Conservation (phyloP, 805 yeast genomes). For the Kluyveromyces dobzhanskii region DNA sequence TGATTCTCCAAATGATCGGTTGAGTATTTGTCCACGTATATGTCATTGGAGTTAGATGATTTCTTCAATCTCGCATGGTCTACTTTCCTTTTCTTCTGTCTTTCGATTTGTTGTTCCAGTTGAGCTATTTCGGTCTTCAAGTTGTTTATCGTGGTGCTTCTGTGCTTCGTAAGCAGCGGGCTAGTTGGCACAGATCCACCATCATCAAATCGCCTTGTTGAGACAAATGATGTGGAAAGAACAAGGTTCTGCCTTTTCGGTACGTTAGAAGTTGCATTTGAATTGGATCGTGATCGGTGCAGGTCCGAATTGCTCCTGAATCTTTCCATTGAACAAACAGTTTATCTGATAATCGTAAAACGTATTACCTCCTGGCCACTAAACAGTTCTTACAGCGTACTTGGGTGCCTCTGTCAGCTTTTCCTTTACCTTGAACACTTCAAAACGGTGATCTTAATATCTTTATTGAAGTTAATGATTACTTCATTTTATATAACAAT, state of each 20-base stretch:
- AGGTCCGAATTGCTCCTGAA: slow-evolving; percentile 7
- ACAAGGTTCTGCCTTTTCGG: slow-evolving; percentile 20
- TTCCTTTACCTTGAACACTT: too few species aligned
- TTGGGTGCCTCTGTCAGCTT: too few species aligned
- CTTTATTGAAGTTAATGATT: too few species aligned
- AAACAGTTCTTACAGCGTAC: too few species aligned
- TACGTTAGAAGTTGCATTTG: slow-evolving; percentile 4
- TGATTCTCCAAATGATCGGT: slow-evolving; percentile 30
- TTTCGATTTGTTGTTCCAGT: slow-evolving; percentile 16
- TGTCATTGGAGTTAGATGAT: slow-evolving; percentile 21
- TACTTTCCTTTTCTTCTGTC: slow-evolving; percentile 17
- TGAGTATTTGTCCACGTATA: slow-evolving; percentile 28
- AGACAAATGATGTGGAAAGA: slow-evolving; percentile 28
- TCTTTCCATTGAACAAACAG: background rate
- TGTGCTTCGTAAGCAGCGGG: slow-evolving; percentile 20
- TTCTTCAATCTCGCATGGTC: slow-evolving; percentile 20
- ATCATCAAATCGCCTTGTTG: slow-evolving; percentile 22
- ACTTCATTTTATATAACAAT: too few species aligned
- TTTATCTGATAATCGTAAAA: background rate
- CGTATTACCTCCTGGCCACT: too few species aligned
- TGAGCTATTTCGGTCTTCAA: slow-evolving; percentile 18
- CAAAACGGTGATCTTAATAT: too few species aligned
- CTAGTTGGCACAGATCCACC: slow-evolving; percentile 22
- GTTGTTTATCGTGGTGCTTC: slow-evolving; percentile 16
- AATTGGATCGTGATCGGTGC: slow-evolving; percentile 5